Evolutionary conservation across 441 rosid species (phyloP), one percentile per base, ranked within the genome.

Genomic region (Erodium chrysanthum): DNA sequence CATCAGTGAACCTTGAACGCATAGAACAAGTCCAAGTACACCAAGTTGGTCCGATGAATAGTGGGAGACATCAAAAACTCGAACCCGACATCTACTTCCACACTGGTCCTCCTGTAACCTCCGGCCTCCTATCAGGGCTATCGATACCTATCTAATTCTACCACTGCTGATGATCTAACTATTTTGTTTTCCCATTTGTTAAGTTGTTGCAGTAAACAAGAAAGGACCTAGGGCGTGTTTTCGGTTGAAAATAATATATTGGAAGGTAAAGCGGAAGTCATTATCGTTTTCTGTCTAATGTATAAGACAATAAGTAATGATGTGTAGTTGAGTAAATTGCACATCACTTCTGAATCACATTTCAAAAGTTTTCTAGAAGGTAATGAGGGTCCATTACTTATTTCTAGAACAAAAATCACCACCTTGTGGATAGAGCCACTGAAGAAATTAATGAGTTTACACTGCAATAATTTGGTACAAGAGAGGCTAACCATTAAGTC

Each of bases 341-440:
- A 18, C 25, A 54, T 54, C 10, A 54, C 7, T 54, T 54, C 3
- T 20, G 14, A 6, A 54, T 18, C 18, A 20, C 4, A 18, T 54
- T 54, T 54, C 60, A 54, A 54, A 54, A 54, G 60, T 18, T 54
- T 54, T 52, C 60, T 54, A 54, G 60, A 54, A 54, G 25, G 8
- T n/a, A 7, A 15, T 5, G 15, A 7, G 58, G 58, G 23, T 20
- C 22, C 23, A 54, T 54, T 9, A 18, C 22, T 18, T 54, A 18
- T 20, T 17, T 54, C 12, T 20, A 5, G 23, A 54, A 7, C 60
- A 18, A 31, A 31, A 31, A 31, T 31, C 5, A 50, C 5, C 9
- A 50, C 0, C 22, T 50, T 17, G 21, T 17, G 58, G 58, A 17
- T 15, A 50, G 10, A 20, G 18, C 25, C 60, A 20, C 7, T 20